Evolutionary conservation across 2,329 filamentous ascomycete genomes (phyloP).

Genomic region (Rachicladosporium sp.): DNA sequence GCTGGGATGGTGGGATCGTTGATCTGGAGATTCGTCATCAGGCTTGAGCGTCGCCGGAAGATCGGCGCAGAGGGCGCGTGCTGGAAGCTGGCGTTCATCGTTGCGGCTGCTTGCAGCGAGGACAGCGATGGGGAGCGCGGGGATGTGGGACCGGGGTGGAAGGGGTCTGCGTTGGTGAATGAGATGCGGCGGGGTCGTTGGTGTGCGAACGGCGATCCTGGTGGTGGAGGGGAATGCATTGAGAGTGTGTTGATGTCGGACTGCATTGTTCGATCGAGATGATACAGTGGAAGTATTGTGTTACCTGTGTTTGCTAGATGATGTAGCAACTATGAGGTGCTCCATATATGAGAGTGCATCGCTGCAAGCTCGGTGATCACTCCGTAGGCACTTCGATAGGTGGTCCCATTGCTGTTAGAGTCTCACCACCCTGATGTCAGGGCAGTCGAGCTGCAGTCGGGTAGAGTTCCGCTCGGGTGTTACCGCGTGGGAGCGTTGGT

Average conservation of each 20-base stretch:
- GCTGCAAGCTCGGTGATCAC: too few relatives aligned
- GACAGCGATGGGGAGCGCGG: conserved; percentile 55
- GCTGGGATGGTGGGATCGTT: conserved; percentile 57
- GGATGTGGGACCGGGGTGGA: conserved; percentile 38
- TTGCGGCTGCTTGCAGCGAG: conserved; percentile 59
- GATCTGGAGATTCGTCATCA: conserved; percentile 61
- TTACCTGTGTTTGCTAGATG: too few relatives aligned
- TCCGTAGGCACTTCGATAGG: too few relatives aligned
- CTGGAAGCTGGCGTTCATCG: conserved; percentile 55
- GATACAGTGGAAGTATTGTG: too few relatives aligned
- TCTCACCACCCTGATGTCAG: too few relatives aligned
- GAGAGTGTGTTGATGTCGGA: conserved; percentile 51
- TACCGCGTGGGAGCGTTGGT: too few relatives aligned
- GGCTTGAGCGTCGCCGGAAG: conserved; percentile 49
- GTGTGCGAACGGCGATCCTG: conserved; percentile 19
- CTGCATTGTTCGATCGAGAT: conserved; percentile 27
- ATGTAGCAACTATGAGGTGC: too few relatives aligned
- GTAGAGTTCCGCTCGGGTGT: too few relatives aligned
- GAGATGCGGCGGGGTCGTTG: conserved; percentile 19
- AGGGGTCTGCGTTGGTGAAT: conserved; percentile 18
- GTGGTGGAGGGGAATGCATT: conserved; percentile 30
- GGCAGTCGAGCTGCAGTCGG: too few relatives aligned
- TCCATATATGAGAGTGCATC: too few relatives aligned
- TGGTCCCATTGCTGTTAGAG: too few relatives aligned
- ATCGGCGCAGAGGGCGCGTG: conserved; percentile 34